Conservation (phyloP, 1,284 basidiomycete species). For the Cryptococcus sp. region DNA sequence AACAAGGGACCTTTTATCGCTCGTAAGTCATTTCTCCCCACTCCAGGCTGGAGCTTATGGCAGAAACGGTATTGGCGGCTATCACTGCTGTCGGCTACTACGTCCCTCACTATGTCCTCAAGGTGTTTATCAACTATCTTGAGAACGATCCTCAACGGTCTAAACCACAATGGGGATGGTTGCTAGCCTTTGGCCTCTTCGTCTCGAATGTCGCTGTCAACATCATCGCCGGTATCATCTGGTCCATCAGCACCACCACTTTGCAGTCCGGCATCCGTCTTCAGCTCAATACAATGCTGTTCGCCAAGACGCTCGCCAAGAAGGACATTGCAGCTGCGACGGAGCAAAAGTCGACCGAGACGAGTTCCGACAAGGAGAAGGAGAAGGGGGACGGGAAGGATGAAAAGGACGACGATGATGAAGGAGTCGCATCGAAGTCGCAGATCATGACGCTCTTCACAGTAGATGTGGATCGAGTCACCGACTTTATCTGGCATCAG, state of each 20-base stretch:
- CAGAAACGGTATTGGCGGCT: slow-evolving; percentile 57
- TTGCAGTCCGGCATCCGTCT: slow-evolving; percentile 56
- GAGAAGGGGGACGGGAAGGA: slow-evolving; percentile 20
- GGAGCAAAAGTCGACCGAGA: slow-evolving; percentile 17
- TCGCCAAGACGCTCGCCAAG: slow-evolving; percentile 79
- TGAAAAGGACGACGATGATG: slow-evolving; percentile 55
- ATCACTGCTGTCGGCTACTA: slow-evolving; percentile 68
- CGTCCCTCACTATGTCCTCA: slow-evolving; percentile 68
- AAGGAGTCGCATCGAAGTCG: slow-evolving; percentile 78
- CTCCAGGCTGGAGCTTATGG: not conserved
- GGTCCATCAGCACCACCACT: slow-evolving; percentile 41
- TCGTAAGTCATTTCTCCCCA: slow-evolving; percentile 23
- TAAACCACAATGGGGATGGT: slow-evolving; percentile 47
- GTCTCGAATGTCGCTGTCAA: slow-evolving; percentile 58
- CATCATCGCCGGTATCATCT: slow-evolving; percentile 42
- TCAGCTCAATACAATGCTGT: slow-evolving; percentile 80
- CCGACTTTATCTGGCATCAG: slow-evolving; percentile 71
- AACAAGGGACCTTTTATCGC: slow-evolving; percentile 40
- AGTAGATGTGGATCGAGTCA: slow-evolving; percentile 82
- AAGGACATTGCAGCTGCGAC: slow-evolving; percentile 64
- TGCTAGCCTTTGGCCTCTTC: slow-evolving; percentile 57
- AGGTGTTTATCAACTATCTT: slow-evolving; percentile 64
- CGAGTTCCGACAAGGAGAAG: slow-evolving; percentile 30
- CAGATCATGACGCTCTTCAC: slow-evolving; percentile 72
- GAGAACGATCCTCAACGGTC: slow-evolving; percentile 55